A percentile compares a stretch with the other conserved stretches of the same genome.
Conservation (phyloP, 2,329 filamentous ascomycete genomes). For the Sordariomycetes sp. region DNA sequence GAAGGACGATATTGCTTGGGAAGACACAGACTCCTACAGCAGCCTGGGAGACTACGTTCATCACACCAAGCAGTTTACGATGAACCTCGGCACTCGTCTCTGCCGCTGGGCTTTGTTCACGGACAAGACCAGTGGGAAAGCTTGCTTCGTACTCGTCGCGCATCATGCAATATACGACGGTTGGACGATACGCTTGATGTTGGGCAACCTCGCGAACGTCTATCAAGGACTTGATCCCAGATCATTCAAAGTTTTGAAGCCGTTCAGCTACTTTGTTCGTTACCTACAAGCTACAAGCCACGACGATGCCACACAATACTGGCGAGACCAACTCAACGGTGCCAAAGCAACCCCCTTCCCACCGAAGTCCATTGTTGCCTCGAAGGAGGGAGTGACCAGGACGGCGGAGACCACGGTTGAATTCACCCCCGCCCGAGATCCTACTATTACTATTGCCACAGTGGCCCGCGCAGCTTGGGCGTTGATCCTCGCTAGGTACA, state of each 20-base stretch:
- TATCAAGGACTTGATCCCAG: background rate
- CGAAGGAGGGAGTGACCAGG: too few species aligned
- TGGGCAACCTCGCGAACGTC: constrained; percentile 2
- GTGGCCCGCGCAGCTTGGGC: constrained; percentile 7
- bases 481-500: constrained; percentile 4
- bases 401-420: too few species aligned
- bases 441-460: constrained; percentile 9
- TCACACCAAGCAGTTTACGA: too few species aligned
- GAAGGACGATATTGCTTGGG: constrained; percentile 4
- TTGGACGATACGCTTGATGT: constrained; percentile 63
- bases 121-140: background rate
- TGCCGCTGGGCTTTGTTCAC: background rate
- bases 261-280: constrained; percentile 8
- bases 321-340: constrained; percentile 6
- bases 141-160: constrained; percentile 12
- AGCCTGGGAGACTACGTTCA: too few species aligned
- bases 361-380: too few species aligned
- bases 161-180: constrained; percentile 18
- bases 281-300: constrained; percentile 11
- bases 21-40: background rate
- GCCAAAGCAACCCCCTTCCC: background rate
- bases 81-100: too few species aligned
- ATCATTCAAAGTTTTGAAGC: background rate
- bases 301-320: constrained; percentile 3
- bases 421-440: too few species aligned